phyloP scores from a whole-genome alignment of 805 yeast genomes.

The Ogataea nitratoaversa region DNA sequence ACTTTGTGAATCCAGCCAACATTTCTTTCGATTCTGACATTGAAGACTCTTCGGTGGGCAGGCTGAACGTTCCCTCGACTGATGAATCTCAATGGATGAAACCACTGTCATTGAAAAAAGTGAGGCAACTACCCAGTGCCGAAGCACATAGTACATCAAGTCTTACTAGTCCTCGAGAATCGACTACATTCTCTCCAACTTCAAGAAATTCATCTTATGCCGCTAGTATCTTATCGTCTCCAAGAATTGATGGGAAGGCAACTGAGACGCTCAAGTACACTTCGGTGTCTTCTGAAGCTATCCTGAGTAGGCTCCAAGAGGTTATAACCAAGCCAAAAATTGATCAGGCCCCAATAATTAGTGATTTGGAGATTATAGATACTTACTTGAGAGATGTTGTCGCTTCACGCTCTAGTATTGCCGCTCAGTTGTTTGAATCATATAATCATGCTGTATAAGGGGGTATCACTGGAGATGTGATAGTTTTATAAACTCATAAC shows the following conservation, averaged over 20 bases:
- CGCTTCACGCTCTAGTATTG: not conserved
- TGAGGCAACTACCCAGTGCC: not conserved
- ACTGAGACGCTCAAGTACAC: slow-evolving; percentile 18
- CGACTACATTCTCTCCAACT: not conserved
- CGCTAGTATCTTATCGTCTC: slow-evolving; percentile 11
- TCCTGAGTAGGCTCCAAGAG: slow-evolving; percentile 8
- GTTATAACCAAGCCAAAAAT: slow-evolving; percentile 12
- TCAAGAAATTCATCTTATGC: slow-evolving; percentile 1
- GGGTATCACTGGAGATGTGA: not conserved
- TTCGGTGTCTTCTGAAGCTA: slow-evolving; percentile 14
- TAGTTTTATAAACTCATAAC: not conserved
- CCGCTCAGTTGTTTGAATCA: not conserved
- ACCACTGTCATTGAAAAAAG: slow-evolving; percentile 19
- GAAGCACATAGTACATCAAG: not conserved
- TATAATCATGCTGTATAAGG: not conserved
- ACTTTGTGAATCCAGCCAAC: too few species aligned
- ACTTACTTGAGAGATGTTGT: not conserved
- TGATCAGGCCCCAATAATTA: slow-evolving; percentile 12
- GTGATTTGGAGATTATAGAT: not conserved
- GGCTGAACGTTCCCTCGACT: not conserved
- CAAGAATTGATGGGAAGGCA: slow-evolving; percentile 5
- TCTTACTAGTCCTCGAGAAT: not conserved
- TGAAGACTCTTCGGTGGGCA: too few species aligned
- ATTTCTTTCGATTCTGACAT: too few species aligned
- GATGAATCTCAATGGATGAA: slow-evolving; percentile 19